phyloP scores from a whole-genome alignment of 306 rosid species.

The Adenanthera pavonina region DNA sequence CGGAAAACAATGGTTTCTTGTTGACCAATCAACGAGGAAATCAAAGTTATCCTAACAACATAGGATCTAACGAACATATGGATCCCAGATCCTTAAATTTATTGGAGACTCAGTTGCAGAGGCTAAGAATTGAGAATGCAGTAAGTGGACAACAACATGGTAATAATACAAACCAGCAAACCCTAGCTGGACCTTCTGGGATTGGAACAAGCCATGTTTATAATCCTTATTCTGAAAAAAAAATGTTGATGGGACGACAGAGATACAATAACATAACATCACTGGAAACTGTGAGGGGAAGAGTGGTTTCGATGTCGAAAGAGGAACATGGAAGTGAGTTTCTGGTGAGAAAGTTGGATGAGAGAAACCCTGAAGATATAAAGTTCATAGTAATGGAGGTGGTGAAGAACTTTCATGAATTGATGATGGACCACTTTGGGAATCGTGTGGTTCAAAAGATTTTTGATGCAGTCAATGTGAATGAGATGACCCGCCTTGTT shows the following conservation, averaged over 20 bases:
- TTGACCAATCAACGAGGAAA: background rate
- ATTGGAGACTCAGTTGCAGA: background rate
- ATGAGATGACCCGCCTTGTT: background rate
- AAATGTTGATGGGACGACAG: background rate
- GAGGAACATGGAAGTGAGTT: background rate
- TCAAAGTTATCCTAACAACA: background rate
- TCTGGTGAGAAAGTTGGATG: conserved; percentile 9
- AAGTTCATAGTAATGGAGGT: conserved; percentile 7
- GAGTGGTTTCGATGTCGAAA: conserved; percentile 25
- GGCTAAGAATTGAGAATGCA: background rate
- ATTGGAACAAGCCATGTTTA: background rate
- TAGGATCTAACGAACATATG: background rate
- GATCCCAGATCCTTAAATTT: background rate
- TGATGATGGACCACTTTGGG: conserved; percentile 38
- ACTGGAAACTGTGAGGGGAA: conserved; percentile 17
- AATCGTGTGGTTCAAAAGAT: conserved; percentile 32
- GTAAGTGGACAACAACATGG: background rate
- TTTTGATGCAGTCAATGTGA: background rate
- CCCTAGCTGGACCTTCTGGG: background rate
- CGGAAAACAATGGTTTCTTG: background rate
- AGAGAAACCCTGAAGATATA: background rate
- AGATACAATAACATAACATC: background rate
- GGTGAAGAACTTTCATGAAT: background rate
- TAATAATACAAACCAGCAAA: background rate
- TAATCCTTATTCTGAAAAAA: background rate